phyloP scores from a whole-genome alignment of 345 rosid genomes.

The Brassica incana region DNA sequence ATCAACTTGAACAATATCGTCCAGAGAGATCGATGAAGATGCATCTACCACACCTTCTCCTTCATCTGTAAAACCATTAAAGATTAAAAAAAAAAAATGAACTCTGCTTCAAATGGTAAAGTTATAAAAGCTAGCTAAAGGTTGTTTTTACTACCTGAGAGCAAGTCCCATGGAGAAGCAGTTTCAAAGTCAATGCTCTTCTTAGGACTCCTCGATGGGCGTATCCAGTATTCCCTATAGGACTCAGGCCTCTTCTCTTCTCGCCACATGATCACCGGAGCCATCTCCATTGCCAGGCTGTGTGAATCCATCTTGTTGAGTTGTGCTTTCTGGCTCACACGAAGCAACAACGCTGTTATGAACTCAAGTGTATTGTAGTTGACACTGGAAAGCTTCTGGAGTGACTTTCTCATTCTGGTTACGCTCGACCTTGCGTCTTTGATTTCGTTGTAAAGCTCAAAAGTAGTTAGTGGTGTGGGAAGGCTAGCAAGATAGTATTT shows the following conservation, averaged over 20 bases:
- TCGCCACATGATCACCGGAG: slow-evolving; percentile 90
- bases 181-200: slow-evolving; percentile 48
- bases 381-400: slow-evolving; percentile 79
- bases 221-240: slow-evolving; percentile 71
- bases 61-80: slow-evolving; percentile 53
- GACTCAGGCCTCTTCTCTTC: slow-evolving; percentile 63
- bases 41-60: slow-evolving; percentile 57
- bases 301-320: slow-evolving; percentile 98
- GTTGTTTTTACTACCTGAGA: slow-evolving; percentile 55
- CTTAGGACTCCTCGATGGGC: slow-evolving; percentile 53
- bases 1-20: slow-evolving; percentile 68
- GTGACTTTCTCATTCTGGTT: slow-evolving; percentile 57
- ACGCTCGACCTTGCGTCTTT: slow-evolving; percentile 73
- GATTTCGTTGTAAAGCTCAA: slow-evolving; percentile 74
- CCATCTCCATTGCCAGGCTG: slow-evolving; percentile 82
- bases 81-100: background rate
- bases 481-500: slow-evolving; percentile 94
- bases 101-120: background rate
- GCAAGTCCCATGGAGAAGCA: slow-evolving; percentile 77
- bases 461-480: slow-evolving; percentile 82
- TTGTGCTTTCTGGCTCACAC: slow-evolving; percentile 77
- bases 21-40: slow-evolving; percentile 74
- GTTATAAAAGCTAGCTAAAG: background rate
- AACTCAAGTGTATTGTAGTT: slow-evolving; percentile 89
- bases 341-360: slow-evolving; percentile 75